Percentiles rank a stretch among this genome's conserved stretches.
These are phyloP conservation scores for Pseudogymnoascus sp. DNA, from an alignment of 2,329 filamentous ascomycete species.

Conservation along the genomic window DNA sequence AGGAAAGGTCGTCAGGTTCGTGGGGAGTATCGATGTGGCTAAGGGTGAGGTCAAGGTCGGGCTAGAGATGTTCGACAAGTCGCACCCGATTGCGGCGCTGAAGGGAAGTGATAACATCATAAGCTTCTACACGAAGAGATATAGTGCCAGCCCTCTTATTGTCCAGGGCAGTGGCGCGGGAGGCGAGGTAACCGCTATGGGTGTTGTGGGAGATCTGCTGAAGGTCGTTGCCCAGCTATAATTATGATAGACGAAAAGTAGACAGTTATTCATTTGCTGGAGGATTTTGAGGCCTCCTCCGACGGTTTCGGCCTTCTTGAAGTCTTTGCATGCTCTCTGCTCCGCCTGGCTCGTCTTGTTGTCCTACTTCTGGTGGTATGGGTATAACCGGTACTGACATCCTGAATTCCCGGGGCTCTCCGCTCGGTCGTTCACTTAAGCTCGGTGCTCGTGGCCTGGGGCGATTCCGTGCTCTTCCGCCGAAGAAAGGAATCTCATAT, in stretches of 20 bases:
- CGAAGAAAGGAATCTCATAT: slow-evolving; percentile 51
- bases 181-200: slow-evolving; percentile 95
- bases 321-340: slow-evolving; percentile 6
- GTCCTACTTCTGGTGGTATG: slow-evolving; percentile 8
- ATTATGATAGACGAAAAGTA: slow-evolving; percentile 9
- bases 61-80: slow-evolving; percentile 77
- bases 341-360: slow-evolving; percentile 6
- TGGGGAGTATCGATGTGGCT: slow-evolving; percentile 85
- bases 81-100: slow-evolving; percentile 83
- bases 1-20: slow-evolving; percentile 88
- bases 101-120: slow-evolving; percentile 99
- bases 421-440: slow-evolving; percentile 47
- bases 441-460: slow-evolving; percentile 52
- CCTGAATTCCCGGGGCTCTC: slow-evolving; percentile 29
- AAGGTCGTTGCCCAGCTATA: slow-evolving; percentile 71
- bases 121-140: slow-evolving; percentile 94
- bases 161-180: slow-evolving; percentile 92
- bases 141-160: slow-evolving; percentile 83
- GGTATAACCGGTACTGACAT: slow-evolving; percentile 17
- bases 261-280: neutral
- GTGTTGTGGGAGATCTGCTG: slow-evolving; percentile 85
- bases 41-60: slow-evolving; percentile 81
- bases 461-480: slow-evolving; percentile 51
- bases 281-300: neutral
- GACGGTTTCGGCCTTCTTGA: neutral